A percentile compares a stretch with the other conserved stretches of the same genome.
Conservation (phyloP, 2,329 filamentous ascomycete genomes). For the Aspergillus transmontanensis region DNA sequence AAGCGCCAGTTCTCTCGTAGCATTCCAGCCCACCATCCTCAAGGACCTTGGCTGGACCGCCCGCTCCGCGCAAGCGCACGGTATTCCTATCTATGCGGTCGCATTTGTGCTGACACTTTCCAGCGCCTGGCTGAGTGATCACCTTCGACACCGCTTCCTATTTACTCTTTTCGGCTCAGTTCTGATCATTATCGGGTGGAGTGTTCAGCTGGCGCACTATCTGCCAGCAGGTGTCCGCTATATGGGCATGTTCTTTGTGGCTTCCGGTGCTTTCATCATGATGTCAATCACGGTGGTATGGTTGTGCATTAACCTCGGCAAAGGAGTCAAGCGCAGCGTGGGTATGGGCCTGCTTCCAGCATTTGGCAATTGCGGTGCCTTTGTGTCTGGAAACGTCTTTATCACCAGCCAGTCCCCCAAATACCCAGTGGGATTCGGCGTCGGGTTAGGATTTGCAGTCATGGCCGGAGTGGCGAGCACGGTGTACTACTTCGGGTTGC, state of each 20-base stretch:
- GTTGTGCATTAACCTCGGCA: constrained; percentile 45
- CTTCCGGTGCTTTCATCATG: constrained; percentile 28
- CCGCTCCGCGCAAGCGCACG: constrained; percentile 34
- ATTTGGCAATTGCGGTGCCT: constrained; percentile 50
- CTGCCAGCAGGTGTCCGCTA: constrained; percentile 20
- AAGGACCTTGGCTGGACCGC: constrained; percentile 35
- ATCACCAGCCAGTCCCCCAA: constrained; percentile 40
- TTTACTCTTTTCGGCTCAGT: constrained; percentile 17
- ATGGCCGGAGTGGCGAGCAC: constrained; percentile 14
- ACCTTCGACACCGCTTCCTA: constrained; percentile 14
- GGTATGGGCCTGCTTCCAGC: constrained; percentile 46
- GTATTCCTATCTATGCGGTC: constrained; percentile 35
- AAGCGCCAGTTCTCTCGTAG: constrained; percentile 17
- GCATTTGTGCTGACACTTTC: constrained; percentile 30
- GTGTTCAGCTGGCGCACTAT: constrained; percentile 12
- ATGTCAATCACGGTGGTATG: constrained; percentile 40
- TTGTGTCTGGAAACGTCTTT: constrained; percentile 47
- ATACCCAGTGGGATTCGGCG: constrained; percentile 43
- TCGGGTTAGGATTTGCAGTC: constrained; percentile 34
- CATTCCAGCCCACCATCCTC: constrained; percentile 38
- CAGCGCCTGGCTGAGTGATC: constrained; percentile 15
- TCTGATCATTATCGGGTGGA: constrained; percentile 17
- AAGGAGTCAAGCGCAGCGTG: constrained; percentile 44
- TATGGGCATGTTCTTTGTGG: constrained; percentile 30
- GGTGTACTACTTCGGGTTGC: constrained; percentile 15